phyloP scores from a whole-genome alignment of 805 yeast genomes.

The Blastobotrys terrestris region DNA sequence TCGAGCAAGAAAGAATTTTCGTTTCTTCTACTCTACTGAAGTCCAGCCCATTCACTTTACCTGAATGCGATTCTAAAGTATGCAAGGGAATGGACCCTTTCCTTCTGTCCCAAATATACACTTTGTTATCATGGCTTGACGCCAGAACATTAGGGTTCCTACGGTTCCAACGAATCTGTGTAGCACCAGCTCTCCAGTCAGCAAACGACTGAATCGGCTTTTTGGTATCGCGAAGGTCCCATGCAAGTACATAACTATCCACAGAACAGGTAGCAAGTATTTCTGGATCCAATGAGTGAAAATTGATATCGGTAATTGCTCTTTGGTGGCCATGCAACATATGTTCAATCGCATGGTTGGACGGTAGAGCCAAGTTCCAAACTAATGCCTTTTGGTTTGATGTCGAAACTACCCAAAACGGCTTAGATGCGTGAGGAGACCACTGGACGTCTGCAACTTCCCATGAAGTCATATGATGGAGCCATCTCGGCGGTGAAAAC shows the following conservation, averaged over 20 bases:
- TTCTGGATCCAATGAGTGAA: slow-evolving; percentile 83
- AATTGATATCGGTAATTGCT: slow-evolving; percentile 93
- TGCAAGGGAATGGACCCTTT: slow-evolving; percentile 72
- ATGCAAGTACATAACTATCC: slow-evolving; percentile 76
- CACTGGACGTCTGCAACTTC: slow-evolving; percentile 99
- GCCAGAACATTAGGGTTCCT: slow-evolving; percentile 72
- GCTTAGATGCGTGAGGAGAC: slow-evolving; percentile 85
- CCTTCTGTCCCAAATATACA: slow-evolving; percentile 84
- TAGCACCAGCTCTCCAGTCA: slow-evolving; percentile 94
- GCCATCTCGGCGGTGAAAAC: slow-evolving; percentile 88
- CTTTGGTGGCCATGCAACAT: slow-evolving; percentile 85
- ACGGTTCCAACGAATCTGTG: slow-evolving; percentile 92
- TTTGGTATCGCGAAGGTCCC: slow-evolving; percentile 82
- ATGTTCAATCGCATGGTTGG: slow-evolving; percentile 72
- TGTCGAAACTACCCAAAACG: slow-evolving; percentile 88
- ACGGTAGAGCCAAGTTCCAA: slow-evolving; percentile 79
- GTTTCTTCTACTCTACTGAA: slow-evolving; percentile 58
- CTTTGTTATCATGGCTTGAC: slow-evolving; percentile 74
- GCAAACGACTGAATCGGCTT: slow-evolving; percentile 72
- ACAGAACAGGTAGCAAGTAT: slow-evolving; percentile 87
- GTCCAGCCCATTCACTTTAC: slow-evolving; percentile 85
- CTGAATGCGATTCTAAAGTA: slow-evolving; percentile 66
- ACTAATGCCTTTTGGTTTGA: slow-evolving; percentile 92
- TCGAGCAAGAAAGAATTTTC: slow-evolving; percentile 73
- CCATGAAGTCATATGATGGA: slow-evolving; percentile 90